Conservation (phyloP, 2,329 filamentous ascomycete genomes). For the Monilinia vaccinii-corymbosi region DNA sequence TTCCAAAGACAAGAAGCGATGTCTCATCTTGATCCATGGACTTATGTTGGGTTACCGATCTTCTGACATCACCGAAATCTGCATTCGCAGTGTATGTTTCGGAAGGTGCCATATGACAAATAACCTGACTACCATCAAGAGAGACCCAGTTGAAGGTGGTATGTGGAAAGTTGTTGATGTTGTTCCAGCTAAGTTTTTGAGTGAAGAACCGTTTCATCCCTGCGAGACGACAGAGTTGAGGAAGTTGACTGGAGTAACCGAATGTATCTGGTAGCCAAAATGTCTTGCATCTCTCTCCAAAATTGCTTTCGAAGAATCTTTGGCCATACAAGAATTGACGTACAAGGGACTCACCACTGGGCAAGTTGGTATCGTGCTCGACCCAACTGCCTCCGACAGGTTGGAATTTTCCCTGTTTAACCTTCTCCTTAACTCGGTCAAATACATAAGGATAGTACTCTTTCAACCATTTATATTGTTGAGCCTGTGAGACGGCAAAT, state of each 20-base stretch:
- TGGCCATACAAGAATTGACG: slow-evolving; percentile 95
- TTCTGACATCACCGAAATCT: slow-evolving; percentile 86
- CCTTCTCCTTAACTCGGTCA: slow-evolving; percentile 82
- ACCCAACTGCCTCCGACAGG: slow-evolving; percentile 98
- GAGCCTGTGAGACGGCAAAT: slow-evolving; percentile 87
- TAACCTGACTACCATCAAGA: slow-evolving; percentile 88
- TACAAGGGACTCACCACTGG: slow-evolving; percentile 86
- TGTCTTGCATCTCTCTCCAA: slow-evolving; percentile 78
- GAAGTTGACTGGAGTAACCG: slow-evolving; percentile 90
- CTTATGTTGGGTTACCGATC: slow-evolving; percentile 88
- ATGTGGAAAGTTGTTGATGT: slow-evolving; percentile 98
- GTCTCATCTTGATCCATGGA: slow-evolving; percentile 88
- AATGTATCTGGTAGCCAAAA: slow-evolving; percentile 99
- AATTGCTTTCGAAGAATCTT: slow-evolving; percentile 86
- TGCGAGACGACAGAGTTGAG: slow-evolving; percentile 86
- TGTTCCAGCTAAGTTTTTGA: slow-evolving; percentile 99
- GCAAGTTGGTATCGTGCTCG: slow-evolving; percentile 96
- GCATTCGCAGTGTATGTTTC: slow-evolving; percentile 95
- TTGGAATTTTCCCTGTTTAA: slow-evolving; percentile 84
- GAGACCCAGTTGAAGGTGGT: slow-evolving; percentile 99
- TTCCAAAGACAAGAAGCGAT: slow-evolving; percentile 87
- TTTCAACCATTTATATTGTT: slow-evolving; percentile 98
- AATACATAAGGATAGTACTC: slow-evolving; percentile 80
- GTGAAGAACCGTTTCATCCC: slow-evolving; percentile 96
- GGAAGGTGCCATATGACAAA: slow-evolving; percentile 93